Percentiles rank a stretch among this genome's conserved stretches.
Conservation (phyloP, 2,329 filamentous ascomycete species). For the Xylaria sp. region DNA sequence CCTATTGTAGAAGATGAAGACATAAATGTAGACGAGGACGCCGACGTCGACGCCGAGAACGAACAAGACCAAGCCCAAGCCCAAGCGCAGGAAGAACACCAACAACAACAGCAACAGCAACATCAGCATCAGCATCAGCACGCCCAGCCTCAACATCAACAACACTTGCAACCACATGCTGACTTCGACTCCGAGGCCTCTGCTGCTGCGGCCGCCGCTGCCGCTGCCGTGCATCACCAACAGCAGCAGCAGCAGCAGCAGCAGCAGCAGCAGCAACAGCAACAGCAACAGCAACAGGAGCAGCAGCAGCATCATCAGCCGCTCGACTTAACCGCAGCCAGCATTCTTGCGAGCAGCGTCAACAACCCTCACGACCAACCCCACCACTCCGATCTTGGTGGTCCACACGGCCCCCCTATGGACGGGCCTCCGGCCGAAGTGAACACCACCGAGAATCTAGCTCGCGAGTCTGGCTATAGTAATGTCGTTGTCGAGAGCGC, state of each 20-base stretch:
- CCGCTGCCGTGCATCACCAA: slow-evolving; percentile 48
- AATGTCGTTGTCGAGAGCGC: slow-evolving; percentile 63
- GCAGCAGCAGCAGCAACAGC: slow-evolving; percentile 45
- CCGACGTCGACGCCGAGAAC: slow-evolving; percentile 40
- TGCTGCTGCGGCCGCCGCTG: slow-evolving; percentile 50
- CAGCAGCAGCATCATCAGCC: slow-evolving; percentile 47
- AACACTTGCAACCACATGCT: slow-evolving; percentile 31
- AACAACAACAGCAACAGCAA: slow-evolving; percentile 38
- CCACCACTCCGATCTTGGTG: slow-evolving; percentile 47
- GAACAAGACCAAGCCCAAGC: slow-evolving; percentile 42
- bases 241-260: slow-evolving; percentile 43
- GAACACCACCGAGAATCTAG: slow-evolving; percentile 61
- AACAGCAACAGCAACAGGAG: slow-evolving; percentile 39
- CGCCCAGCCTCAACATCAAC: slow-evolving; percentile 40
- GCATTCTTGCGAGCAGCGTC: slow-evolving; percentile 49
- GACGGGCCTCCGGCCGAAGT: slow-evolving; percentile 39
- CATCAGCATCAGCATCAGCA: slow-evolving; percentile 41
- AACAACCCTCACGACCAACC: slow-evolving; percentile 47
- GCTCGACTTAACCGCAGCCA: slow-evolving; percentile 49
- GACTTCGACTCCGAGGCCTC: slow-evolving; percentile 47
- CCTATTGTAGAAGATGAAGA: slow-evolving; percentile 46
- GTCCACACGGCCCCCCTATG: slow-evolving; percentile 38
- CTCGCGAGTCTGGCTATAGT: slow-evolving; percentile 59
- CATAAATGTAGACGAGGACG: slow-evolving; percentile 32
- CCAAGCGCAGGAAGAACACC: slow-evolving; percentile 41